Evolutionary conservation across 345 rosid species (phyloP).

Genomic region (Camelina hispida): DNA sequence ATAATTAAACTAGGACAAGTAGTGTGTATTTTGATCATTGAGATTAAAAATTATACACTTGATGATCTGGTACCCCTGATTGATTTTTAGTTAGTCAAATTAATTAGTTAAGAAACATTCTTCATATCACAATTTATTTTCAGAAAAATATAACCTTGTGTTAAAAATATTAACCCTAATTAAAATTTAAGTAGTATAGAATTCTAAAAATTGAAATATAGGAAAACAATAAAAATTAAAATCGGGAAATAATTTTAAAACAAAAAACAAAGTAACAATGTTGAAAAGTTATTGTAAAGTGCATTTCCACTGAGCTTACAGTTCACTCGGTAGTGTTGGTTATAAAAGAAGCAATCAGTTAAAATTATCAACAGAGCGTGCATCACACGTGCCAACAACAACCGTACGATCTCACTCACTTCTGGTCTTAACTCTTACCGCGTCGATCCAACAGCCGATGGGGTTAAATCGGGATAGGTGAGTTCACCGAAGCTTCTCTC

Average conservation of each 20-base stretch:
- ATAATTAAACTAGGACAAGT: neutral
- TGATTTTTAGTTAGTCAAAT: neutral
- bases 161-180: too few species aligned
- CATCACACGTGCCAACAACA: neutral
- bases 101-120: too few species aligned
- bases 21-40: too few species aligned
- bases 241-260: neutral
- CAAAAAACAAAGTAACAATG: neutral
- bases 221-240: neutral
- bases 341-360: neutral
- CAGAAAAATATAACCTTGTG: too few species aligned
- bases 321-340: slow-evolving; percentile 15
- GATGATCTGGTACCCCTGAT: neutral
- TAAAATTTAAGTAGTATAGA: neutral
- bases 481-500: slow-evolving; percentile 42
- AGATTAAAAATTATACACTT: neutral
- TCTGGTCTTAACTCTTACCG: slow-evolving; percentile 15
- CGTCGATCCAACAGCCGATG: slow-evolving; percentile 35
- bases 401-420: slow-evolving; percentile 37
- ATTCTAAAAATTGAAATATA: too few species aligned
- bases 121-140: neutral
- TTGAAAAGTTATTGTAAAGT: neutral
- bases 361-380: slow-evolving; percentile 20
- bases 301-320: slow-evolving; percentile 6
- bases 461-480: slow-evolving; percentile 7